Conservation (phyloP, 2,329 filamentous ascomycete species). For the Monosporascus ibericus region DNA sequence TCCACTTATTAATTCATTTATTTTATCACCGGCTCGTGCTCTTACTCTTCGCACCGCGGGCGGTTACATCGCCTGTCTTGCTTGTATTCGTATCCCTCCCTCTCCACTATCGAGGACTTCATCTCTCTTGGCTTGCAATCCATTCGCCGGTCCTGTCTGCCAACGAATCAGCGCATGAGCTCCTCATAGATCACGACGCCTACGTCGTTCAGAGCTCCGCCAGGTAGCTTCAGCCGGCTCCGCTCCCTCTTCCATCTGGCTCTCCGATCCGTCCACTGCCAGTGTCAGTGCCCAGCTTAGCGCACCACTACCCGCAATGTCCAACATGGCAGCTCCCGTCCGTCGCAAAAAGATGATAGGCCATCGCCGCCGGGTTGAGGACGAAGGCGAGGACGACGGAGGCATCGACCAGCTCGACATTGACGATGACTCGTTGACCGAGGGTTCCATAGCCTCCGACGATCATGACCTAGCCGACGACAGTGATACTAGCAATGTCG, state of each 20-base stretch:
- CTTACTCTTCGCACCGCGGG: slow-evolving; percentile 22
- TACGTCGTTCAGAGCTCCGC: slow-evolving; percentile 20
- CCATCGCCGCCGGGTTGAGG: slow-evolving; percentile 61
- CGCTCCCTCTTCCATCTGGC: background rate
- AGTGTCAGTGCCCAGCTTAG: slow-evolving; percentile 5
- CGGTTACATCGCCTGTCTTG: slow-evolving; percentile 23
- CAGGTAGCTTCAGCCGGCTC: slow-evolving; percentile 10
- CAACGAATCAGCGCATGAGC: slow-evolving; percentile 20
- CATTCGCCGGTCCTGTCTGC: slow-evolving; percentile 13
- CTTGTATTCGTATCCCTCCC: background rate
- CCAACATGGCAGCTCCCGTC: slow-evolving; percentile 41
- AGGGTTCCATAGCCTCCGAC: slow-evolving; percentile 57
- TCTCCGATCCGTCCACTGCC: slow-evolving; percentile 4
- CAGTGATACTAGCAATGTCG: slow-evolving; percentile 59
- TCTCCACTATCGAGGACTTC: background rate
- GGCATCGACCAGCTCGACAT: slow-evolving; percentile 48
- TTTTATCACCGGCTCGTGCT: slow-evolving; percentile 4
- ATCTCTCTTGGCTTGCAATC: slow-evolving; percentile 1
- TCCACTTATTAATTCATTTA: slow-evolving; percentile 14
- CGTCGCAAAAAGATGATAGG: slow-evolving; percentile 61
- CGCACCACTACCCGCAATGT: slow-evolving; percentile 9
- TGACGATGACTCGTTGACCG: slow-evolving; percentile 61
- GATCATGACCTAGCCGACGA: slow-evolving; percentile 54
- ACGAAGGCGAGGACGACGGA: slow-evolving; percentile 65
- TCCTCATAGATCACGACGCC: slow-evolving; percentile 23